Conservation (phyloP, 192 early-diverging fungal species). For the Powellomyces hirtus region DNA sequence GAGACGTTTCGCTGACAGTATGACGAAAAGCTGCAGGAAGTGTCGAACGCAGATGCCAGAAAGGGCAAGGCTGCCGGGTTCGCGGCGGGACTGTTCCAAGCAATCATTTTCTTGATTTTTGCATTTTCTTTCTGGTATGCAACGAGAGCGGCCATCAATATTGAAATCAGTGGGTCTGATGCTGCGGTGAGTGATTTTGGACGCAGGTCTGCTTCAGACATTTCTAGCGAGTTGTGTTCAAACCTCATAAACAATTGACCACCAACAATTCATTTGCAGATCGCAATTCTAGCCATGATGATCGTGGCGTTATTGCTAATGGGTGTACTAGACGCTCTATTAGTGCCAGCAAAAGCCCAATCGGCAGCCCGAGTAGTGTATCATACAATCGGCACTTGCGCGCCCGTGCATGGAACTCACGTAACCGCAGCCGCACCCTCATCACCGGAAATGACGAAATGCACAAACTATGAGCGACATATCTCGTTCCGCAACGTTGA, state of each 20-base stretch:
- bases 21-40: constrained; percentile 55
- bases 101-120: constrained; percentile 64
- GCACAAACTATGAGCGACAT: not conserved
- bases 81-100: constrained; percentile 59
- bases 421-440: not conserved
- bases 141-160: constrained; percentile 55
- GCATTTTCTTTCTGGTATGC: constrained; percentile 67
- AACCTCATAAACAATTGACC: not conserved
- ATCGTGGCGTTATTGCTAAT: constrained; percentile 27
- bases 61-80: constrained; percentile 58
- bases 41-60: constrained; percentile 57
- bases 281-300: constrained; percentile 28
- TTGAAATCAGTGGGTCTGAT: constrained; percentile 43
- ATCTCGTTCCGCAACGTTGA: not conserved
- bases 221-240: constrained; percentile 53
- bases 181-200: not conserved
- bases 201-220: constrained; percentile 46
- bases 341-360: constrained; percentile 23
- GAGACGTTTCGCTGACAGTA: constrained; percentile 68
- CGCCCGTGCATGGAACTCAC: not conserved
- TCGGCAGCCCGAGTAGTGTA: not conserved
- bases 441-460: constrained; percentile 21
- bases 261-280: not conserved
- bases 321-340: constrained; percentile 67
- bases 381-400: not conserved